Conservation (phyloP, 2,329 filamentous ascomycete species). For the Pseudogymnoascus verrucosus region DNA sequence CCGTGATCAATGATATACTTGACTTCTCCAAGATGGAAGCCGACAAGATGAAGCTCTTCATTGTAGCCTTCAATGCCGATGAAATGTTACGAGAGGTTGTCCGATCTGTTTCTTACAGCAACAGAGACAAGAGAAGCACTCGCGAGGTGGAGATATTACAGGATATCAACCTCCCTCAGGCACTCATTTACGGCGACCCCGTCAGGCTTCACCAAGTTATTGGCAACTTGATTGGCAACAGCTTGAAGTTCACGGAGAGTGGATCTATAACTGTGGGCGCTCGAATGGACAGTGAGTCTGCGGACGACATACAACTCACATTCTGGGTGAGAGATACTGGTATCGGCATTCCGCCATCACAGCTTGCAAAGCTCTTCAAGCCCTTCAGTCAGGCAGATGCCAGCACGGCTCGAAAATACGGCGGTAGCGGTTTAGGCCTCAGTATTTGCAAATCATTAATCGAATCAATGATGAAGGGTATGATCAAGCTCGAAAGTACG, state of each 20-base stretch:
- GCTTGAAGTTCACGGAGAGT: slow-evolving; percentile 85
- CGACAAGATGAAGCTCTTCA: slow-evolving; percentile 75
- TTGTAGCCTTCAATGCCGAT: slow-evolving; percentile 58
- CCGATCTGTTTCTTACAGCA: slow-evolving; percentile 57
- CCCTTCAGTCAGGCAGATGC: slow-evolving; percentile 91
- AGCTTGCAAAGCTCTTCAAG: slow-evolving; percentile 78
- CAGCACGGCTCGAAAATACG: slow-evolving; percentile 83
- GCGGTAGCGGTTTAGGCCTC: slow-evolving; percentile 81
- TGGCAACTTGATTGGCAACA: slow-evolving; percentile 85
- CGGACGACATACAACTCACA: slow-evolving; percentile 63
- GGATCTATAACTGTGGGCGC: slow-evolving; percentile 81
- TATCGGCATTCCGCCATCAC: slow-evolving; percentile 79
- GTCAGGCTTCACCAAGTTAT: slow-evolving; percentile 60
- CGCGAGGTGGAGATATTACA: slow-evolving; percentile 57
- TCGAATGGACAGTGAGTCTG: slow-evolving; percentile 61
- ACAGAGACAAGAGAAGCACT: slow-evolving; percentile 53
- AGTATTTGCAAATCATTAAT: slow-evolving; percentile 94
- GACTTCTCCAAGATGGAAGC: slow-evolving; percentile 94
- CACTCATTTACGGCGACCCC: slow-evolving; percentile 63
- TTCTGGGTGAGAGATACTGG: slow-evolving; percentile 87
- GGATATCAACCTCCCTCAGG: slow-evolving; percentile 58
- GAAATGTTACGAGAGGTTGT: slow-evolving; percentile 59
- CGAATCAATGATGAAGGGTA: slow-evolving; percentile 83
- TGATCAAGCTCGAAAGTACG: slow-evolving; percentile 71
- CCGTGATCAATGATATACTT: slow-evolving; percentile 92